Percentiles rank a stretch among this genome's conserved stretches.
phyloP scores from a whole-genome alignment of 2,329 filamentous ascomycete genomes.

The Ophiostoma sp. region DNA sequence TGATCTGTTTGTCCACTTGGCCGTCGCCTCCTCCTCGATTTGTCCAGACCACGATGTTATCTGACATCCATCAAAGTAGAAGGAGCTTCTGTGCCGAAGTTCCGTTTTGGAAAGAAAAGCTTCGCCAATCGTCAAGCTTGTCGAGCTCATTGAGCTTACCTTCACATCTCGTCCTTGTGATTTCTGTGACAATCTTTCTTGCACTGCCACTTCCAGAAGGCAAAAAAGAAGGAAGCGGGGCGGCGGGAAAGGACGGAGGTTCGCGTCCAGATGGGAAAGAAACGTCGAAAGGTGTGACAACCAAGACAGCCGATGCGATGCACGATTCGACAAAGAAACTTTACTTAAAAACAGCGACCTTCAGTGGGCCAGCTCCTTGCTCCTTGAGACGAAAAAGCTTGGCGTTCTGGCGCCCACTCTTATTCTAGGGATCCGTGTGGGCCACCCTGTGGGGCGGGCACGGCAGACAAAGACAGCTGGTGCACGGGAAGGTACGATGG shows the following conservation, averaged over 20 bases:
- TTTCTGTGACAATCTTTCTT: not conserved
- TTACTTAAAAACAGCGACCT: too few species aligned
- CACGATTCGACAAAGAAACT: not conserved
- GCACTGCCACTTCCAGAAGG: slow-evolving; percentile 18
- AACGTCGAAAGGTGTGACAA: not conserved
- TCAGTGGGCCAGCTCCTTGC: too few species aligned
- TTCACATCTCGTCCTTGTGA: too few species aligned
- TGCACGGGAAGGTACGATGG: not conserved
- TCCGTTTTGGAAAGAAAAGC: not conserved
- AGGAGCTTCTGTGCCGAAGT: not conserved
- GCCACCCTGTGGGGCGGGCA: not conserved
- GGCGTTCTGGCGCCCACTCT: not conserved
- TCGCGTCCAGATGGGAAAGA: not conserved
- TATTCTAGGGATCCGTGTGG: not conserved
- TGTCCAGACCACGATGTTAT: not conserved
- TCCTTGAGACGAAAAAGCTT: not conserved
- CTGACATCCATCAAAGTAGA: not conserved
- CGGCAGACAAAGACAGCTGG: not conserved
- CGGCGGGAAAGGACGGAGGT: not conserved
- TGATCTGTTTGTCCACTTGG: not conserved
- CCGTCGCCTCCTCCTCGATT: not conserved
- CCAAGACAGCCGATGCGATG: not conserved
- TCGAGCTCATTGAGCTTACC: not conserved
- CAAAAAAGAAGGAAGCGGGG: slow-evolving; percentile 12
- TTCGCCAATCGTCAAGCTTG: not conserved